Percentiles rank a stretch among this genome's conserved stretches.
Conservation (phyloP, 495 filamentous ascomycete genomes). For the Talaromyces ruber region DNA sequence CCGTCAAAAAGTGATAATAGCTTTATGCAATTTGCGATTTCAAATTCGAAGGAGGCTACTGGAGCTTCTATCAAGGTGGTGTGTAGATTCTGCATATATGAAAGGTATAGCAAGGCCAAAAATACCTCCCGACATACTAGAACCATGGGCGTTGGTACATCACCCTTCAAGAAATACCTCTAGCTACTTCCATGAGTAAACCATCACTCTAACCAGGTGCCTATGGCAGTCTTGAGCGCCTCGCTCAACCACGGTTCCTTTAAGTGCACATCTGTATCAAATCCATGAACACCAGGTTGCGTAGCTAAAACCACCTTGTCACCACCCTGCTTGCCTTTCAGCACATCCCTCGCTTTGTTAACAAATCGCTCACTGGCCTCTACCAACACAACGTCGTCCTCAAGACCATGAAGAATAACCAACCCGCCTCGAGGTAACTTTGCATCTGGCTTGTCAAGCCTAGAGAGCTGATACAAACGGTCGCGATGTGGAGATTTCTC, state of each 20-base stretch:
- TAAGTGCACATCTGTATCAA: conserved; percentile 13
- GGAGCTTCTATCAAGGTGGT: too few relatives aligned
- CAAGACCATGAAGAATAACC: conserved; percentile 16
- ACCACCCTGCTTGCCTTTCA: conserved; percentile 9
- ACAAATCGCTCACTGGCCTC: conserved; percentile 18
- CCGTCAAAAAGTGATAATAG: too few relatives aligned
- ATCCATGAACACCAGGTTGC: conserved; percentile 20
- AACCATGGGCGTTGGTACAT: too few relatives aligned
- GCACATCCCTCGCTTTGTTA: conserved; percentile 11
- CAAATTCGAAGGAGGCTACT: too few relatives aligned
- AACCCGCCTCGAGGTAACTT: conserved; percentile 17
- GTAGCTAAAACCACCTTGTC: conserved; percentile 14
- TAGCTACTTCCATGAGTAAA: too few relatives aligned
- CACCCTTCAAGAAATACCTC: too few relatives aligned
- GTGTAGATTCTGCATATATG: too few relatives aligned
- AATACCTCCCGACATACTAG: too few relatives aligned
- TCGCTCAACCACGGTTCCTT: conserved; percentile 17
- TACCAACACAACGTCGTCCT: conserved; percentile 17
- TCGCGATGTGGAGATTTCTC: conserved; percentile 9
- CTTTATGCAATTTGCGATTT: too few relatives aligned
- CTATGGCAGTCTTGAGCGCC: conserved; percentile 10
- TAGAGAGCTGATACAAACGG: conserved; percentile 11
- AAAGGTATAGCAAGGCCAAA: too few relatives aligned
- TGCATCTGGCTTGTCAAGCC: conserved; percentile 10
- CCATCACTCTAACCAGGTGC: conserved; percentile 18